Base-by-base conservation (phyloP, 306 rosid genomes). In the Nissolia schottii region DNA sequence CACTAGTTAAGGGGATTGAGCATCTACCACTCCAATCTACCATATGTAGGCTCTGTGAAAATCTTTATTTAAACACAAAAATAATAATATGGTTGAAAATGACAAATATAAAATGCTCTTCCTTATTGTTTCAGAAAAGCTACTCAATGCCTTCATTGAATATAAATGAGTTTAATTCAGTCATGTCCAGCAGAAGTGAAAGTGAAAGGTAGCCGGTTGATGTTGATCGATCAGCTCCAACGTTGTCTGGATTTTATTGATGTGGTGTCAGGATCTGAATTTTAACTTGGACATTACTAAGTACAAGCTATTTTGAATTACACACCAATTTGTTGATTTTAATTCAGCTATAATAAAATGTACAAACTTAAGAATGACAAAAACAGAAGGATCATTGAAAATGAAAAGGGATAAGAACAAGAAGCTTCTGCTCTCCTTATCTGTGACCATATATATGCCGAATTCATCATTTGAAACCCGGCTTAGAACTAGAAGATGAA, bases 401-500 rank as follows among this genome's bases (percentile, higher is more conserved):
- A 48, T 35, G 19, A 59, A n/a, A 71, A 79, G 65, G 66, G 57
- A 70, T 3, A 11, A 58, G 49, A 74, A 63, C 24, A 56, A 11
- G 32, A 61, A 7, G 62, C 75, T 74, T 64, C 24, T 71, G 2
- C 73, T 31, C 27, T 67, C 59, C 27, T 53, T 45, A 34, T 28
- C 63, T 45, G 10, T 40, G 66, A 64, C 15, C 18, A 23, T 27
- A 32, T 71, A 23, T 27, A 32, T 71, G 12, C 38, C 66, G 38
- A 51, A 9, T 73, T 73, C 63, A 75, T 80, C 77, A 77, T 70
- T 73, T n/a, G 70, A 55, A 79, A 70, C 78, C 58, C 28, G 64
- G 1, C 43, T 84, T 79, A 20, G 75, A 79, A 83, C 85, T 74
- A 73, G 88, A 85, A 25, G 88, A 77, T 14, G 84, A 83, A 59